Conservation (phyloP, 192 early-diverging fungal genomes). For the Coemansia sp. region DNA sequence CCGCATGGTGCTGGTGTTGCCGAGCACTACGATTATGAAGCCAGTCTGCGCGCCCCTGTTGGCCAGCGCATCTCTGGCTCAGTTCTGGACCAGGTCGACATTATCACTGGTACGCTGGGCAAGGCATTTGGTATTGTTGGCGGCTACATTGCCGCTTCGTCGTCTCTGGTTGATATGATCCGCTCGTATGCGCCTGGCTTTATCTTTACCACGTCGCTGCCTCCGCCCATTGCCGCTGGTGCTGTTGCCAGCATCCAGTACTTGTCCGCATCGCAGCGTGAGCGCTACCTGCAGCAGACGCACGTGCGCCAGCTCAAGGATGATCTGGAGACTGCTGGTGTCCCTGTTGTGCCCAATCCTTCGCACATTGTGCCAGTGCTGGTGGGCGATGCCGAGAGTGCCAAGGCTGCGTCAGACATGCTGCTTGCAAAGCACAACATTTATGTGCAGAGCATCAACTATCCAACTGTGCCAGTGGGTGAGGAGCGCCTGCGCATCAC, state of each 20-base stretch:
- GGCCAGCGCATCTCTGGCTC: constrained; percentile 53
- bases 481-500: constrained; percentile 98
- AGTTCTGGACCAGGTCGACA: constrained; percentile 86
- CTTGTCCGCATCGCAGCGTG: constrained; percentile 78
- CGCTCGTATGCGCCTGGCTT: constrained; percentile 97
- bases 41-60: constrained; percentile 55
- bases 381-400: constrained; percentile 92
- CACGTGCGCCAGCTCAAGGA: constrained; percentile 88
- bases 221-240: constrained; percentile 88
- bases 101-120: constrained; percentile 94
- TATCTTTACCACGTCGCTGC: constrained; percentile 99
- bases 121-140: constrained; percentile 98
- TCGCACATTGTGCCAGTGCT: constrained; percentile 99
- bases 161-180: constrained; percentile 88
- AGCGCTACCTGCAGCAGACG: constrained; percentile 90
- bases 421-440: constrained; percentile 85
- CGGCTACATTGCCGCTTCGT: constrained; percentile 92
- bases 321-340: constrained; percentile 73
- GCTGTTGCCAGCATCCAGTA: constrained; percentile 91
- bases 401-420: constrained; percentile 92
- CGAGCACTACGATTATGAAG: constrained; percentile 86
- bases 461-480: constrained; percentile 91
- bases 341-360: constrained; percentile 97
- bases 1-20: constrained; percentile 90
- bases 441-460: constrained; percentile 99